Evolutionary conservation across 1,284 basidiomycete genomes (phyloP).

Genomic region (Apiotrichum sp.): DNA sequence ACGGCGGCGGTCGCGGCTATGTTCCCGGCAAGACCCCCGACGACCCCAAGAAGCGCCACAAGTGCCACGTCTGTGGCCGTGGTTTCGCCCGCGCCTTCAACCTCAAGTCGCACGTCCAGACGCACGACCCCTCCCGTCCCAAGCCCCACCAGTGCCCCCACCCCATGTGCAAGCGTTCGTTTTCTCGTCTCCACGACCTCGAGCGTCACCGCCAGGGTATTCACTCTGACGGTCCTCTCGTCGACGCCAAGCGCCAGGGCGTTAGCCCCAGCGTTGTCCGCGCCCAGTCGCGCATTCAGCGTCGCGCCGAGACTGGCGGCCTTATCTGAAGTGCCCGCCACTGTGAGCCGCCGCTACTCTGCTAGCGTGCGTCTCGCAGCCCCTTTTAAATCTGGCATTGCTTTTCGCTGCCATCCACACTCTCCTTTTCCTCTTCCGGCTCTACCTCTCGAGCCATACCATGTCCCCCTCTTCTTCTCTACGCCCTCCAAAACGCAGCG

Average conservation of each 20-base stretch:
- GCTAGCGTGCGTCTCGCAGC: not conserved
- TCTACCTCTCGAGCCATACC: conserved; percentile 34
- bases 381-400: conserved; percentile 28
- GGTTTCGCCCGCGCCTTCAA: conserved; percentile 49
- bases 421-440: conserved; percentile 24
- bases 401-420: conserved; percentile 33
- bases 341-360: not conserved
- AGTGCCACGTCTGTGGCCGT: conserved; percentile 46
- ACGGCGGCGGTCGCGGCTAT: conserved; percentile 46
- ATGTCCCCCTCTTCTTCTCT: conserved; percentile 23
- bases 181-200: conserved; percentile 48
- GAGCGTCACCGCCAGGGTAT: conserved; percentile 49
- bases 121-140: conserved; percentile 46
- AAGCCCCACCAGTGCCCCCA: conserved; percentile 48
- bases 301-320: conserved; percentile 36
- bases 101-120: conserved; percentile 47
- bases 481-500: conserved; percentile 42
- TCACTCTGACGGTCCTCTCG: conserved; percentile 46
- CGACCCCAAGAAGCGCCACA: conserved; percentile 48
- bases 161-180: conserved; percentile 43
- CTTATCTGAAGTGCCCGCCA: conserved; percentile 28
- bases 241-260: conserved; percentile 44
- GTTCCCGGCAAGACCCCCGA: conserved; percentile 47
- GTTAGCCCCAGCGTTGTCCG: conserved; percentile 42
- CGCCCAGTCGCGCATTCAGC: conserved; percentile 40